These are phyloP conservation scores for Mortierella sp. DNA, from an alignment of 371 early-diverging fungal genomes.

Conservation along the genomic window DNA sequence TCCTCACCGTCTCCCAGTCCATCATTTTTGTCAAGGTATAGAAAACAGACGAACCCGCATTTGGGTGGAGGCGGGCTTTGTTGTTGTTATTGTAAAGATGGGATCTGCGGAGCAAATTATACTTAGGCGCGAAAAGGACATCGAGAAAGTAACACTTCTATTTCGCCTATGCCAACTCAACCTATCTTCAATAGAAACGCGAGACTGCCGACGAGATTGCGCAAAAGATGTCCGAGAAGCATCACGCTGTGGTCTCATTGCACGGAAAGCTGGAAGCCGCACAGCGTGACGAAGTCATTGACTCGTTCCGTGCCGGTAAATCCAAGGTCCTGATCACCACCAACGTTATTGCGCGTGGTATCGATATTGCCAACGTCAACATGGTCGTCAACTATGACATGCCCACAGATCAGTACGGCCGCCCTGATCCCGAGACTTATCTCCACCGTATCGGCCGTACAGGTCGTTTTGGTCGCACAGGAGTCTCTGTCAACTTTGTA, in stretches of 20 bases:
- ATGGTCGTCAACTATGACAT: slow-evolving; percentile 99
- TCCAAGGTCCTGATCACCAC: slow-evolving; percentile 97
- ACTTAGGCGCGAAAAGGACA: background rate
- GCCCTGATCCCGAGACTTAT: slow-evolving; percentile 95
- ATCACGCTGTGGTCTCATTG: slow-evolving; percentile 88
- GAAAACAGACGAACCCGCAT: background rate
- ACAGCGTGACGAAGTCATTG: slow-evolving; percentile 95
- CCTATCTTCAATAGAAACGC: slow-evolving; percentile 63
- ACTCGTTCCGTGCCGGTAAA: slow-evolving; percentile 91
- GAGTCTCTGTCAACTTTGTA: slow-evolving; percentile 98
- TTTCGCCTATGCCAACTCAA: background rate
- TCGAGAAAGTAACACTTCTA: background rate
- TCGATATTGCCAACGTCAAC: slow-evolving; percentile 97
- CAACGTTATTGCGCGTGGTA: slow-evolving; percentile 97
- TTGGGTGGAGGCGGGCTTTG: background rate
- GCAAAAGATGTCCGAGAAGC: slow-evolving; percentile 81
- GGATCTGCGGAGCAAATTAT: background rate
- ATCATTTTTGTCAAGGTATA: slow-evolving; percentile 96
- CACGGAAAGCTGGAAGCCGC: slow-evolving; percentile 90
- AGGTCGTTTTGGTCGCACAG: slow-evolving; percentile 98
- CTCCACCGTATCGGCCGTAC: slow-evolving; percentile 99
- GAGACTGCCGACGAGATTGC: slow-evolving; percentile 90
- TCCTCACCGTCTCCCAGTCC: slow-evolving; percentile 96
- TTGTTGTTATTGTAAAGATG: no score
- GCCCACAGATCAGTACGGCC: slow-evolving; percentile 73